Base-by-base conservation (phyloP, 805 yeast species). In the Metschnikowia anglica region DNA sequence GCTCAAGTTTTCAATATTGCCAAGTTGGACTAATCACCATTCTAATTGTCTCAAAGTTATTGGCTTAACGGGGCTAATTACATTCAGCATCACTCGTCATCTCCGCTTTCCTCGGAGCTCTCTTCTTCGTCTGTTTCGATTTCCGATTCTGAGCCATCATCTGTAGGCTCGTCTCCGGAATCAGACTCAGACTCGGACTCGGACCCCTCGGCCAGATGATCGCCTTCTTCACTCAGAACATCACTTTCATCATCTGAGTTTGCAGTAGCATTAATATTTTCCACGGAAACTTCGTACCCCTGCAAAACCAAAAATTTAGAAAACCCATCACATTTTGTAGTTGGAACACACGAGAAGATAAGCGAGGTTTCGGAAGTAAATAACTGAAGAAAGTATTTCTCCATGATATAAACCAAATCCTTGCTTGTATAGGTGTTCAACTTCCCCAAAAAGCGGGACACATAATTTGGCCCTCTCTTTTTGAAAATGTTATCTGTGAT, bases 301-400 rank as follows among this genome's bases (percentile, higher is more conserved):
- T 68, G 62, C 1, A 54, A 54, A 8, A 53, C 55, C 42, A 90
- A 76, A 41, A 71, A 78, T 13, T 59, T 62, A 32, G 64, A 61
- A 40, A 86, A 63, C 4, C 62, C 63, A 0, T 70, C 77, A 3
- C 66, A 59, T 49, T 81, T 83, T 2, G 81, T 66, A 2, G 91
- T 85, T 52, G 93, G 89, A 42, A 90, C 77, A 54, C 88, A 80
- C 3, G 82, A 68, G 55, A 88, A 89, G 8, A 87, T 72, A 17
- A 76, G 65, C 10, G 93, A 80, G 1, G 62, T 62, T 0, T 66
- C 56, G 9, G 80, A 52, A 29, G 79, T 72, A 60, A 91, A 91
- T 41, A 91, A 55, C 2, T 83, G 81, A 21, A 74, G 63, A 55
- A 85, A 77, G 57, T 86, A 88, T 43, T 70, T 74, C 35, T 75